Percentiles rank a stretch among this genome's conserved stretches.
phyloP scores from a whole-genome alignment of 1,284 basidiomycete species.

The Cutaneotrichosporon sp. region DNA sequence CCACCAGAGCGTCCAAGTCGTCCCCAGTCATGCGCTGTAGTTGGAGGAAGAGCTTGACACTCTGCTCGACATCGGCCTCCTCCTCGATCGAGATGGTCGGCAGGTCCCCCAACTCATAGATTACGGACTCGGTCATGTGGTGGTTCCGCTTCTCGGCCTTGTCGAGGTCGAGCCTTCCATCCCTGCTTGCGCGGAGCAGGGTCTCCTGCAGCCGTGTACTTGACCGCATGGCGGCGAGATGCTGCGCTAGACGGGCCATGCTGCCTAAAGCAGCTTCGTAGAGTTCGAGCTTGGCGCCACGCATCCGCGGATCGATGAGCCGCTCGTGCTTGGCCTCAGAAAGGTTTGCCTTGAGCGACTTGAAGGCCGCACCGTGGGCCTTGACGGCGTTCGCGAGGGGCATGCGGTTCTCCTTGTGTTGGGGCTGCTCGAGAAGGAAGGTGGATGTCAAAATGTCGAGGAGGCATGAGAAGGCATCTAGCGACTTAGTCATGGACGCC shows the following conservation, averaged over 20 bases:
- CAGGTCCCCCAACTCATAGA: constrained; percentile 52
- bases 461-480: constrained; percentile 81
- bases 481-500: constrained; percentile 69
- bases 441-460: constrained; percentile 71
- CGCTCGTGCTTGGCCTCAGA: constrained; percentile 80
- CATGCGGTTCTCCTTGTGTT: constrained; percentile 42
- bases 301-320: constrained; percentile 52
- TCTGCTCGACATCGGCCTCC: constrained; percentile 58
- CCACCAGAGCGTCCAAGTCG: constrained; percentile 69
- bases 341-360: constrained; percentile 73
- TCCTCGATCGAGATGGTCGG: constrained; percentile 16
- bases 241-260: constrained; percentile 81
- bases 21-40: constrained; percentile 77
- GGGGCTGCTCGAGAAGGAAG: constrained; percentile 65
- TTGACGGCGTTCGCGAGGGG: constrained; percentile 69
- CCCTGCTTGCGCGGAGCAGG: constrained; percentile 61
- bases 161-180: constrained; percentile 54
- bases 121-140: constrained; percentile 16
- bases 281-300: constrained; percentile 54
- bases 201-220: constrained; percentile 78
- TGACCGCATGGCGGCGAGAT: constrained; percentile 77
- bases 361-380: constrained; percentile 79
- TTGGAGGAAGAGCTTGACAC: constrained; percentile 72
- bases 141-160: constrained; percentile 12
- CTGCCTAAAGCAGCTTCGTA: constrained; percentile 80